phyloP scores from a whole-genome alignment of 2,329 filamentous ascomycete genomes.

The Paramyrothecium roridum region DNA sequence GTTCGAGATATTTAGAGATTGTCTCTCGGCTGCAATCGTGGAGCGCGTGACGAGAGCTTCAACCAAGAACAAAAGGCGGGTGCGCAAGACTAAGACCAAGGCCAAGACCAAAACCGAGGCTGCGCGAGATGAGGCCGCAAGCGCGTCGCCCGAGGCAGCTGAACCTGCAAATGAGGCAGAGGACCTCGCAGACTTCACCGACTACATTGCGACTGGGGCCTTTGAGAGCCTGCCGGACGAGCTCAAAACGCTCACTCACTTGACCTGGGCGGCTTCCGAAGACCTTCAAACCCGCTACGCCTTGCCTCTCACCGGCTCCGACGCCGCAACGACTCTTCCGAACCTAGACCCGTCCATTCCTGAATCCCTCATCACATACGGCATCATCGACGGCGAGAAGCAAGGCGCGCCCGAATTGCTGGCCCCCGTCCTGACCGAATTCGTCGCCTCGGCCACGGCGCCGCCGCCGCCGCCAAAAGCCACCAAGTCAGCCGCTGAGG shows the following conservation, averaged over 20 bases:
- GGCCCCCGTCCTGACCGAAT: constrained; percentile 59
- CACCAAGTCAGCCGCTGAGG: constrained; percentile 48
- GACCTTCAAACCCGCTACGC: constrained; percentile 53
- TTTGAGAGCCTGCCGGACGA: constrained; percentile 62
- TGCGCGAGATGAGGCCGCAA: no score
- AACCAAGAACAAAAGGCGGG: no score
- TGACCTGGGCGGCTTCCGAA: constrained; percentile 37
- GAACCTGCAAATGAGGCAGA: constrained; percentile 41
- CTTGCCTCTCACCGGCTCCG: constrained; percentile 40
- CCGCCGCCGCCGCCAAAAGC: constrained; percentile 69
- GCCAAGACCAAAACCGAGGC: no score
- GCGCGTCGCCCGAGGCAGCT: no score
- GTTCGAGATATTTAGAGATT: no score
- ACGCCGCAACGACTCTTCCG: constrained; percentile 44
- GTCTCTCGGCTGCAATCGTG: no score
- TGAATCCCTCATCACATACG: constrained; percentile 68
- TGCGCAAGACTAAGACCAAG: no score
- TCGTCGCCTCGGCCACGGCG: constrained; percentile 54
- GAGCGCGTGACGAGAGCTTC: no score
- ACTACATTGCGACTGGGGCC: constrained; percentile 70
- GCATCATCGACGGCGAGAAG: constrained; percentile 43
- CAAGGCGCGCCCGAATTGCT: constrained; percentile 43
- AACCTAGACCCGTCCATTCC: constrained; percentile 41
- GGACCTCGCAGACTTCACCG: constrained; percentile 75
- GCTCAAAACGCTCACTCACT: constrained; percentile 61